phyloP scores from a whole-genome alignment of 2,329 filamentous ascomycete genomes.

The Westerdykella sp. region DNA sequence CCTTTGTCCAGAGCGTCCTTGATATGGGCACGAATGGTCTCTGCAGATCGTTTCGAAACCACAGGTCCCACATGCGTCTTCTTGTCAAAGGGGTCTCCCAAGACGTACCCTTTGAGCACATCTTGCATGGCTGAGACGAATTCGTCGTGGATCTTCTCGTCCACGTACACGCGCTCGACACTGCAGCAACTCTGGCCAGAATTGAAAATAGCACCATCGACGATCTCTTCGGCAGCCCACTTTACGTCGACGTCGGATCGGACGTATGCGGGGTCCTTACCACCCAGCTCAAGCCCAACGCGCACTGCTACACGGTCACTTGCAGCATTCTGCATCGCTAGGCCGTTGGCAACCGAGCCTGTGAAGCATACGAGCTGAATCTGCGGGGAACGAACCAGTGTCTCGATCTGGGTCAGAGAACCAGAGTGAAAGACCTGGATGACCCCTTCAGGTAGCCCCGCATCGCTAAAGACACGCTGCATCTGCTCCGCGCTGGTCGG shows the following conservation, averaged over 20 bases:
- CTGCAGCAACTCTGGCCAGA: slow-evolving; percentile 97
- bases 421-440: slow-evolving; percentile 91
- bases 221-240: slow-evolving; percentile 91
- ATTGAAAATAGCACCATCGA: slow-evolving; percentile 95
- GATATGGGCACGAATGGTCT: slow-evolving; percentile 71
- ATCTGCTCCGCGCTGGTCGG: slow-evolving; percentile 87
- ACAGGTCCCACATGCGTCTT: slow-evolving; percentile 82
- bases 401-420: slow-evolving; percentile 67
- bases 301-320: slow-evolving; percentile 71
- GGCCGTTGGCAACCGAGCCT: slow-evolving; percentile 79
- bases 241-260: slow-evolving; percentile 76
- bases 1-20: slow-evolving; percentile 77
- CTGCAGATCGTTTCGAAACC: slow-evolving; percentile 71
- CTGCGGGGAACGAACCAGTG: slow-evolving; percentile 68
- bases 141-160: slow-evolving; percentile 73
- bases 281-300: slow-evolving; percentile 85
- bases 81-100: slow-evolving; percentile 80
- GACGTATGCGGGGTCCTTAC: slow-evolving; percentile 91
- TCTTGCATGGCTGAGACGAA: slow-evolving; percentile 76
- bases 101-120: slow-evolving; percentile 69
- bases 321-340: slow-evolving; percentile 79
- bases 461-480: slow-evolving; percentile 66
- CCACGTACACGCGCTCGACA: slow-evolving; percentile 85
- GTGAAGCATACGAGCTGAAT: slow-evolving; percentile 87
- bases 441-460: slow-evolving; percentile 75